phyloP scores from a whole-genome alignment of 257 asterid species.

The Fraxinus americana region DNA sequence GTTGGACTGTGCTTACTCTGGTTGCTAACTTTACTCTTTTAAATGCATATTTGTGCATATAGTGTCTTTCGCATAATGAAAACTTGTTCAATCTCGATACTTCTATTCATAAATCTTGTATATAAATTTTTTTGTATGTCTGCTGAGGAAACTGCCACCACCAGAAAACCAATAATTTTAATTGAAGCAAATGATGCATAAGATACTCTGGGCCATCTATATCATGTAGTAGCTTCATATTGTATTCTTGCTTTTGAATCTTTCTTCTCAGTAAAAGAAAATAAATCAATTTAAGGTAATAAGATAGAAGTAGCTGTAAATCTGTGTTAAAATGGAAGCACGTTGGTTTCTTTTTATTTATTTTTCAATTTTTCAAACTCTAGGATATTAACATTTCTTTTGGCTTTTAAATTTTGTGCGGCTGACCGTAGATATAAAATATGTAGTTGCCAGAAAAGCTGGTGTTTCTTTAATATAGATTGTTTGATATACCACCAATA shows the following conservation, averaged over 20 bases:
- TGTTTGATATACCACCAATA: too few species aligned
- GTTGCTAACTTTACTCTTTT: constrained; percentile 36
- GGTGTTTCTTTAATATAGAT: too few species aligned
- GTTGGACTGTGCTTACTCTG: constrained; percentile 71
- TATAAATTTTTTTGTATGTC: neutral
- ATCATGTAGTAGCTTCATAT: neutral
- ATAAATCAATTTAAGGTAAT: neutral
- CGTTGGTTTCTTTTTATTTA: neutral
- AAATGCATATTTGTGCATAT: neutral
- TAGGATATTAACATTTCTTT: neutral
- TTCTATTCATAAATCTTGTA: neutral
- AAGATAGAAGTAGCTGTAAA: neutral
- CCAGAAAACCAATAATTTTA: neutral
- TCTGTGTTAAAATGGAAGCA: neutral
- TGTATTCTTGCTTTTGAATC: neutral
- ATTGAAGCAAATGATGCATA: neutral
- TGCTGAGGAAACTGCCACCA: neutral
- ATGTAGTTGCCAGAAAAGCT: neutral
- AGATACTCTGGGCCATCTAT: neutral
- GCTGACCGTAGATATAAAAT: neutral
- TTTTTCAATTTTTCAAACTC: neutral
- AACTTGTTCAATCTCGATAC: constrained; percentile 2
- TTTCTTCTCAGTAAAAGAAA: neutral
- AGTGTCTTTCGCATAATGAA: neutral
- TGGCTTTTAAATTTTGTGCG: neutral